Evolutionary conservation across 805 yeast genomes (phyloP).

Genomic region (Ogataea pignaliae): DNA sequence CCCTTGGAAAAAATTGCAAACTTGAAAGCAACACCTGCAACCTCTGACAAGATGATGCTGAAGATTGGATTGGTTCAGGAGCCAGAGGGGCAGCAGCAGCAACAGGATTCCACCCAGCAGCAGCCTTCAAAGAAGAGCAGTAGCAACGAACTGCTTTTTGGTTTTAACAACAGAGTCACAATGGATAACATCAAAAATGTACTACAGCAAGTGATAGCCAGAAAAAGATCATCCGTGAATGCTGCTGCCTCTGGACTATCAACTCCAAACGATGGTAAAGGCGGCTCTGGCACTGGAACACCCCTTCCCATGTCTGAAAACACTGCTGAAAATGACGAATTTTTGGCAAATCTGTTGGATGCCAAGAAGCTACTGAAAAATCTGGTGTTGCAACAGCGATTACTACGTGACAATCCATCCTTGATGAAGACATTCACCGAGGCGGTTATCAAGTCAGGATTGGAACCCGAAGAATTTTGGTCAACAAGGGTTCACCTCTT

Average conservation of each 20-base stretch:
- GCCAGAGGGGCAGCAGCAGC: slow-evolving; percentile 29
- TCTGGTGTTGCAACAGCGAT: slow-evolving; percentile 70
- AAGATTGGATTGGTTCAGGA: slow-evolving; percentile 42
- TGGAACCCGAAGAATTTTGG: slow-evolving; percentile 87
- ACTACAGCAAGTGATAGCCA: slow-evolving; percentile 62
- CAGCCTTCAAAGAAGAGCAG: slow-evolving; percentile 16
- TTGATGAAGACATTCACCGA: slow-evolving; percentile 78
- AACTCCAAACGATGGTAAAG: slow-evolving; percentile 1
- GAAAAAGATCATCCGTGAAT: slow-evolving; percentile 43
- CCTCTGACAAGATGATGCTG: slow-evolving; percentile 62
- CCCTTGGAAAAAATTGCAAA: slow-evolving; percentile 40
- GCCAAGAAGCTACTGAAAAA: slow-evolving; percentile 60
- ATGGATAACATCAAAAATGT: slow-evolving; percentile 72
- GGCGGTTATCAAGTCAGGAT: slow-evolving; percentile 72
- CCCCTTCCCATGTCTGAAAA: slow-evolving; percentile 8
- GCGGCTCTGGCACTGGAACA: slow-evolving; percentile 9
- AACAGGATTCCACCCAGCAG: slow-evolving; percentile 21
- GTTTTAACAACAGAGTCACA: slow-evolving; percentile 66
- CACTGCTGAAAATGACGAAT: slow-evolving; percentile 22
- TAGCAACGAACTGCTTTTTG: slow-evolving; percentile 38
- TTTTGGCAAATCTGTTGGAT: slow-evolving; percentile 40
- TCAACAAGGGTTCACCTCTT: slow-evolving; percentile 70
- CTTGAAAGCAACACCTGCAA: slow-evolving; percentile 67
- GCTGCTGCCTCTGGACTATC: slow-evolving; percentile 37
- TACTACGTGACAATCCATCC: slow-evolving; percentile 63